phyloP scores from a whole-genome alignment of 805 yeast species.

The Sungouiozyma intestinalis region DNA sequence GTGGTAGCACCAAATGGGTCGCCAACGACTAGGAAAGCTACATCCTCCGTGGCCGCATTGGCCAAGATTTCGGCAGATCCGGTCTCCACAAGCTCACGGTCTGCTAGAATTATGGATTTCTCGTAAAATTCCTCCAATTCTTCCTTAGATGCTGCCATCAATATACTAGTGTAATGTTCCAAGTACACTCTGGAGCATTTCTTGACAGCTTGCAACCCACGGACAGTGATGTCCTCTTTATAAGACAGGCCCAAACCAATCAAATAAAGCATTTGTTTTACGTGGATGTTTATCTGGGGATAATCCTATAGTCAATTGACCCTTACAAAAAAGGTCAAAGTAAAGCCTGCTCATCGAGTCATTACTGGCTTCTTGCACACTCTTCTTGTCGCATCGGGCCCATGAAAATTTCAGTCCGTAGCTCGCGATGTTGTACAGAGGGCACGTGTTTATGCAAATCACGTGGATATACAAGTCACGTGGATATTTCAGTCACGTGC shows the following conservation, averaged over 20 bases:
- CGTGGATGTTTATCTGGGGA: no score
- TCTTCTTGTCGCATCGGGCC: no score
- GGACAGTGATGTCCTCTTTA: slow-evolving; percentile 83
- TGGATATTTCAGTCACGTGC: no score
- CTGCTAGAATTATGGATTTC: slow-evolving; percentile 76
- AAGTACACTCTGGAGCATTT: slow-evolving; percentile 83
- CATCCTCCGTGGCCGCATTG: slow-evolving; percentile 68
- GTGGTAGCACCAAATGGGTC: slow-evolving; percentile 98
- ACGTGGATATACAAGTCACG: no score
- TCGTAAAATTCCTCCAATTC: slow-evolving; percentile 79
- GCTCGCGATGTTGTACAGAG: not conserved
- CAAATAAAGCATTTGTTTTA: slow-evolving; percentile 89
- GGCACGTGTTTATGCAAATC: no score
- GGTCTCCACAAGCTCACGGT: slow-evolving; percentile 86
- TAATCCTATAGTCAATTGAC: no score
- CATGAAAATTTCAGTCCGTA: not conserved
- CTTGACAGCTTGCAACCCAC: slow-evolving; percentile 80
- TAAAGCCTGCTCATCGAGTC: no score
- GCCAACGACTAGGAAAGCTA: slow-evolving; percentile 93
- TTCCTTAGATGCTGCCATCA: slow-evolving; percentile 81
- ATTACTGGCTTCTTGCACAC: not conserved
- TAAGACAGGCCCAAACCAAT: slow-evolving; percentile 88
- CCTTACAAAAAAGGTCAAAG: no score
- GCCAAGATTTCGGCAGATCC: slow-evolving; percentile 76
- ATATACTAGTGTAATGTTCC: slow-evolving; percentile 89